Evolutionary conservation across 2,329 filamentous ascomycete genomes (phyloP), one percentile per base, ranked within the genome.

Genomic region (Trichoderma polysporum): DNA sequence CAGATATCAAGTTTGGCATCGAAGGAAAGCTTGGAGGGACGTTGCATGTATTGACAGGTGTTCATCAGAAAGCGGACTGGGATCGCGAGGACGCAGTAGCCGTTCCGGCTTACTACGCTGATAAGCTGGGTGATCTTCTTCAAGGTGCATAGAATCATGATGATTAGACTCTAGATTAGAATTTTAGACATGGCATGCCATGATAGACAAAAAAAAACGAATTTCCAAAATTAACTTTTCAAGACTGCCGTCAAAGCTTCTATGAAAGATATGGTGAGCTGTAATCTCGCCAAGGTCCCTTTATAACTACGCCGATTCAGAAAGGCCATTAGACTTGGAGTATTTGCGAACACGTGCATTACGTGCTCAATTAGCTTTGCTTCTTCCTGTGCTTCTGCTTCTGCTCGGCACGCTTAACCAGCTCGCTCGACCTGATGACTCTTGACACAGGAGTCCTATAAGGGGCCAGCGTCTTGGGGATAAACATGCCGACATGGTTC

Each of bases 1-100:
- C 95, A 0, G 95, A 99, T 79, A 98, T 99, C 76, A 89, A 91
- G 77, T 99, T 99, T 77, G 95, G 95, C 3, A 86, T 97, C 70
- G 90, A 98, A 76, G 94, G 94, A 0, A 90, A 91, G 70, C 84
- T 99, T 31, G 95, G 95, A 19, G 95, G 95, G 0, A 98, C 95
- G 0, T 80, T 99, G 72, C 92, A 91, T 45, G 95, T 99, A 5
- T 81, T 97, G 77, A 97, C 94, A 0, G 95, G 95, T 17, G 94
- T 99, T 17, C 90, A 86, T 74, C 91, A 91, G 79, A 93, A 94
- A 79, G 90, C 91, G 64, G 91, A 97, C 67, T 92, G 94, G 82
- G 84, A 93, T 73, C 89, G 87, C 22, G 83, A 88, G 65, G 88
- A 86, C 33, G 88, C 89, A 9, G 78, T 85, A 49, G 88, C 91